Evolutionary conservation across 208 protist genomes (phyloP).

Genomic region (Naegleria lovaniensis): DNA sequence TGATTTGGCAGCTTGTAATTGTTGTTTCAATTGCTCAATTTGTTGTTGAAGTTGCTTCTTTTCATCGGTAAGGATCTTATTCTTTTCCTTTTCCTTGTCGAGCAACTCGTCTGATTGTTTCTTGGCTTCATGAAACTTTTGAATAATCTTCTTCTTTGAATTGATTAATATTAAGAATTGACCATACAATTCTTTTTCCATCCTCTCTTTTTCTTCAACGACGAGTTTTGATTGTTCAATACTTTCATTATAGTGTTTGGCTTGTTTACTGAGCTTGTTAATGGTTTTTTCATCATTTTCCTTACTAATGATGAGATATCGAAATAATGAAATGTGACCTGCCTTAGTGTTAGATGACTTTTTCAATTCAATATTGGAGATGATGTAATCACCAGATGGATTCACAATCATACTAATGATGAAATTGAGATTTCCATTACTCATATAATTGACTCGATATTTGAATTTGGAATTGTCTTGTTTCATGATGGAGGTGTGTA

Average conservation of each 20-base stretch:
- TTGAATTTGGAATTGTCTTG: background rate
- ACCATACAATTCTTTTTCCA: background rate
- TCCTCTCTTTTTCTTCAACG: background rate
- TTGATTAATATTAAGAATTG: background rate
- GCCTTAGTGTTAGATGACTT: background rate
- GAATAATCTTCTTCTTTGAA: background rate
- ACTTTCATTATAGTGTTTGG: background rate
- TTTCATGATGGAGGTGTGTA: background rate
- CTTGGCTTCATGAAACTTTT: background rate
- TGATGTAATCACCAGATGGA: background rate
- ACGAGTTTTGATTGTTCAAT: background rate
- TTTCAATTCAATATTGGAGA: background rate
- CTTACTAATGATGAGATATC: background rate
- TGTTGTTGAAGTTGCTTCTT: background rate
- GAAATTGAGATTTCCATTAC: background rate
- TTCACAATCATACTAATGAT: background rate
- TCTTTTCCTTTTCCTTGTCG: background rate
- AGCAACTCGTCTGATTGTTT: background rate
- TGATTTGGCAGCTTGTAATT: background rate
- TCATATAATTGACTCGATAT: background rate
- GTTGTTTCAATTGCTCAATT: background rate
- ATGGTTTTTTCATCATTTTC: background rate
- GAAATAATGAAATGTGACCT: background rate
- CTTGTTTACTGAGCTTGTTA: background rate
- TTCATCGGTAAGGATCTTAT: background rate